Evolutionary conservation across 306 rosid genomes (phyloP).

Genomic region (Fragaria iinumae): DNA sequence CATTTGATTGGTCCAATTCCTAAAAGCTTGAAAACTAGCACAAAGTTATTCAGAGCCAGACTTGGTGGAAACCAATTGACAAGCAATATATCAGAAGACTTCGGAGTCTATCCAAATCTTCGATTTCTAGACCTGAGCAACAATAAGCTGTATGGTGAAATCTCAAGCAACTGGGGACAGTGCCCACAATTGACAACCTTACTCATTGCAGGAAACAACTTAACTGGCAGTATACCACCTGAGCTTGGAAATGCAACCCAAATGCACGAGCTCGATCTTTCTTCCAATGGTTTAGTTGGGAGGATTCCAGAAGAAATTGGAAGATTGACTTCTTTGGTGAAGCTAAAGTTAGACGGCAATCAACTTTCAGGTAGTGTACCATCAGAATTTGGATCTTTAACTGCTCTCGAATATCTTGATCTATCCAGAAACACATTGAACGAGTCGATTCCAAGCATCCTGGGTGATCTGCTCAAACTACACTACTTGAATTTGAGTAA

Average conservation of each 20-base stretch:
- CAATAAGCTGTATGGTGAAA: conserved; percentile 8
- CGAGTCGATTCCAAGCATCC: not conserved
- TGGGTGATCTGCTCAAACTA: not conserved
- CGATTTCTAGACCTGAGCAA: conserved; percentile 35
- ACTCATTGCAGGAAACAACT: not conserved
- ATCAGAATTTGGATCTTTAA: not conserved
- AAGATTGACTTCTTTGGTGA: not conserved
- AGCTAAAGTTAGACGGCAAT: not conserved
- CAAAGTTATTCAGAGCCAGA: conserved; percentile 7
- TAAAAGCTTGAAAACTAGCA: conserved; percentile 31
- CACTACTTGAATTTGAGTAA: not conserved
- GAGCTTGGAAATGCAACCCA: not conserved
- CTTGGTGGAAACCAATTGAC: conserved; percentile 27
- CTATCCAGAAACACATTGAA: not conserved
- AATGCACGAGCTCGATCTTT: not conserved
- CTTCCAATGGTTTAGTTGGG: not conserved
- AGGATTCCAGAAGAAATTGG: not conserved
- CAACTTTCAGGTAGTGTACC: not conserved
- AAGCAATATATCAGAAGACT: conserved; percentile 38
- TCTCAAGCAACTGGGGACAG: conserved; percentile 21
- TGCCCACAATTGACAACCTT: conserved; percentile 1
- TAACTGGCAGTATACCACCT: not conserved
- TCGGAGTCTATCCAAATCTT: conserved; percentile 38
- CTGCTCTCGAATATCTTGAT: not conserved
- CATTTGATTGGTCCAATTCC: conserved; percentile 35